These are phyloP conservation scores for Beauveria bassiana DNA, from an alignment of 2,329 filamentous ascomycete species.

Conservation along the genomic window DNA sequence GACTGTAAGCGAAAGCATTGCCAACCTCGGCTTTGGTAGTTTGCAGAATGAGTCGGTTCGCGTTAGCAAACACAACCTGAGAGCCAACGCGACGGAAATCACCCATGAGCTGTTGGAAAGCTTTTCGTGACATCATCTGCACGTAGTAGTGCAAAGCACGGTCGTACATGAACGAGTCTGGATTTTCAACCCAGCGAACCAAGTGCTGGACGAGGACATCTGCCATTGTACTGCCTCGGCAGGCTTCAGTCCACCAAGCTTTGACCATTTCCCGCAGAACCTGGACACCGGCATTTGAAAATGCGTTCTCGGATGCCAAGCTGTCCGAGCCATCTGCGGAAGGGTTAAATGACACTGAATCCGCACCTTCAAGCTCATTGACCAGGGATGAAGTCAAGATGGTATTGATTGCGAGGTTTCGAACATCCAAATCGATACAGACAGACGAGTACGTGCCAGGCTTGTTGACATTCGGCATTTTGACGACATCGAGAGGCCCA, in stretches of 20 bases:
- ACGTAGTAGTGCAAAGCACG: slow-evolving; percentile 92
- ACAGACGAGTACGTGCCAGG: slow-evolving; percentile 92
- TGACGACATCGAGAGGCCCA: slow-evolving; percentile 73
- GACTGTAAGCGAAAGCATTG: slow-evolving; percentile 92
- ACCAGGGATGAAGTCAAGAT: slow-evolving; percentile 94
- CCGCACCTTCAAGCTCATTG: slow-evolving; percentile 88
- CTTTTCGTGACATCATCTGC: slow-evolving; percentile 96
- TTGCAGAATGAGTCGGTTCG: slow-evolving; percentile 83
- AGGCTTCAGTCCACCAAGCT: slow-evolving; percentile 94
- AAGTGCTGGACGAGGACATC: slow-evolving; percentile 97
- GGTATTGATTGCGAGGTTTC: slow-evolving; percentile 95
- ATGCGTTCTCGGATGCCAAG: slow-evolving; percentile 80
- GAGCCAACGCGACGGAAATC: slow-evolving; percentile 94
- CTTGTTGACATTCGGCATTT: slow-evolving; percentile 90
- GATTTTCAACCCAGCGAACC: slow-evolving; percentile 92
- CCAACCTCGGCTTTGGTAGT: slow-evolving; percentile 95
- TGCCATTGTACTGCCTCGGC: slow-evolving; percentile 84
- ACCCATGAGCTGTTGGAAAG: slow-evolving; percentile 91
- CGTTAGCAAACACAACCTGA: slow-evolving; percentile 88
- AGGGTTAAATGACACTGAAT: slow-evolving; percentile 74
- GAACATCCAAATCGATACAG: slow-evolving; percentile 88
- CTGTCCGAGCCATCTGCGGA: slow-evolving; percentile 36
- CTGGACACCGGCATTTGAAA: slow-evolving; percentile 82
- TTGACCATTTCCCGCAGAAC: slow-evolving; percentile 98
- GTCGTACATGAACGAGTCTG: slow-evolving; percentile 92